Base-by-base conservation (phyloP, 495 filamentous ascomycete species). In the Penicillium crystallinum region DNA sequence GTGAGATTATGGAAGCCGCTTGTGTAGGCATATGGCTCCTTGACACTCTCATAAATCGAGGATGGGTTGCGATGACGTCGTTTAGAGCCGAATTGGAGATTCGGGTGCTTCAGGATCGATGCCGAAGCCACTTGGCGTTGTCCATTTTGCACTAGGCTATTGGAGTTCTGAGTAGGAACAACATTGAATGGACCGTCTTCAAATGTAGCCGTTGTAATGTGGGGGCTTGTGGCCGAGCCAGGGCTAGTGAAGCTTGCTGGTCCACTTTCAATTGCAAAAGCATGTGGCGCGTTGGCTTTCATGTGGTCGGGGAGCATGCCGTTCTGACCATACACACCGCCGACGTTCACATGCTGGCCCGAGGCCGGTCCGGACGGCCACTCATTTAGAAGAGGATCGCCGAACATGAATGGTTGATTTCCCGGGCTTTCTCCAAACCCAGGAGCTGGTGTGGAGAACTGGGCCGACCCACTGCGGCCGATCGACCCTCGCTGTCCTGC, bases 1-100 rank as follows among this genome's bases (percentile, higher is more conserved):
- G 87, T 91, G 39, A 98, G 78, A 52, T 83, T 86, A 73, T 98
- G 93, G 70, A 96, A 97, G 36, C 89, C 88, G 47, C 76, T 81
- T 2, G 89, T 89, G 62, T 98, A 97, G 8, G 87, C 81, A 63
- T 97, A 97, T 19, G 95, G 90, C 58, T 90, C 81, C 44, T 85
- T 89, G 57, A 98, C 90, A 36, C 81, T 86, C 48, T 88, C 82
- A 71, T 98, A 98, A 55, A 97, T 90, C 21, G 81, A 77, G 0
- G 86, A 90, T 5, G 91, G 86, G 56, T 96, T 90, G 31, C 82
- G 82, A 36, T 76, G 77, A 14, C 80, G 83, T 55, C 82, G 64
- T 47, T 70, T 66, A 6, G 73, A 46, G 29, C 66, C 49, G 45
- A 77, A 67, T 53, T 83, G 65, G 53, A 84, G 59, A 44, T 70